Percentiles rank a stretch among this genome's conserved stretches.
phyloP scores from a whole-genome alignment of 1,284 basidiomycete genomes.

The Naganishia cerealis region DNA sequence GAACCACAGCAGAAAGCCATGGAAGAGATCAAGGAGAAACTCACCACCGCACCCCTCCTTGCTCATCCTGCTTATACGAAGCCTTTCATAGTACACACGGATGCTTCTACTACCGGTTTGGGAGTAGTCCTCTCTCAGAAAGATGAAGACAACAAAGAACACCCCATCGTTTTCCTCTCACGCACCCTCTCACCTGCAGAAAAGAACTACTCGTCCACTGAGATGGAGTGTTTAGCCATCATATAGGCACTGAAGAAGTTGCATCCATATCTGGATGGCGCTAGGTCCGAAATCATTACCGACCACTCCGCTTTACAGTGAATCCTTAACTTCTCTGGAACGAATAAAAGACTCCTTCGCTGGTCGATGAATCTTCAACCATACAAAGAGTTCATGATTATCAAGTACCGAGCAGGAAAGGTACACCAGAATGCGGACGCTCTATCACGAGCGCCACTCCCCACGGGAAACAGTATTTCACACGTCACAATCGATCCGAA shows the following conservation, averaged over 20 bases:
- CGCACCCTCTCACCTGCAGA: constrained; percentile 21
- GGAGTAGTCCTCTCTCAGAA: constrained; percentile 20
- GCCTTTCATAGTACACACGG: constrained; percentile 30
- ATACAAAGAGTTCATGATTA: constrained; percentile 5
- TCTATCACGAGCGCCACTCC: not conserved
- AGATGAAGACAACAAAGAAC: constrained; percentile 22
- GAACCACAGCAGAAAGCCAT: constrained; percentile 9
- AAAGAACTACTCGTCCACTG: constrained; percentile 30
- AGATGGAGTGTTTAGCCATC: constrained; percentile 29
- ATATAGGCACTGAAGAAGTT: constrained; percentile 30
- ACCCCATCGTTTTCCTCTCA: constrained; percentile 22
- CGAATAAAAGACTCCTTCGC: too few relatives aligned
- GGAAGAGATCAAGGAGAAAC: constrained; percentile 18
- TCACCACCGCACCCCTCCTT: constrained; percentile 11
- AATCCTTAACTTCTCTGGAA: too few relatives aligned
- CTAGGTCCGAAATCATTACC: constrained; percentile 14
- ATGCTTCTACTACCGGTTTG: constrained; percentile 26
- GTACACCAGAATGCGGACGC: constrained; percentile 17
- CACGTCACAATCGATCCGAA: constrained; percentile 32
- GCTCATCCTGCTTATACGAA: constrained; percentile 27
- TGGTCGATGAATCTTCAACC: too few relatives aligned
- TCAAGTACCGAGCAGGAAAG: constrained; percentile 7
- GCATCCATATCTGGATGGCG: constrained; percentile 29
- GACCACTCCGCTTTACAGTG: too few relatives aligned
- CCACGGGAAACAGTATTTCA: not conserved